Evolutionary conservation across 441 rosid species (phyloP), one percentile per base, ranked within the genome.

Genomic region (Raphanus hybrid): DNA sequence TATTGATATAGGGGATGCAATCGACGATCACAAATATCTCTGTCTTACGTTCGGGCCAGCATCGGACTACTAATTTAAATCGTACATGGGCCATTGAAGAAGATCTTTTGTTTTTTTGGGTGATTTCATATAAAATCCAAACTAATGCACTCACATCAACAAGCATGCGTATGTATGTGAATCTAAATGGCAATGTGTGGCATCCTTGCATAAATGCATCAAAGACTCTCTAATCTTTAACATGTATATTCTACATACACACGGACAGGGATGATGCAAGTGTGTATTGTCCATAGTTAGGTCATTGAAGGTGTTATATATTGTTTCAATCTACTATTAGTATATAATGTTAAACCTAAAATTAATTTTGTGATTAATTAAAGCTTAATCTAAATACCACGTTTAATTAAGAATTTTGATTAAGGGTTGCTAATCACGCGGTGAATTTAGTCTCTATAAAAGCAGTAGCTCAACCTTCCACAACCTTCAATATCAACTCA

Each of bases 391-490:
- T 72, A 23, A 48, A 11, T 37, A 16, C 55, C 20, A 27, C 15
- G 67, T 67, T 78, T 73, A 78, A 73, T 70, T 77, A 77, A 67
- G 23, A 58, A 5, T 1, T 45, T 6, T 0, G 70, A 50, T 73
- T 71, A 65, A 71, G 16, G 14, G 8, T 61, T 74, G 16, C 37
- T 78, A 73, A 73, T 78, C 11, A 78, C 75, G 61, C 75, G 70
- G 78, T 74, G 70, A 78, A 78, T 16, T 10, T 18, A 27, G 74
- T n/a, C 74, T 82, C 88, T 90, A 90, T 89, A 90, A 85, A 85
- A 72, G 75, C 87, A 78, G 29, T 48, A 78, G 67, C 85, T 83
- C 67, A 78, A 78, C 79, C 81, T 27, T 77, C 82, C 77, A 79
- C 80, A 82, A 72, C 75, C 67, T 78, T 75, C 82, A 74, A 63